Evolutionary conservation across 805 yeast species (phyloP).

Genomic region (Hanseniaspora nectarophila): DNA sequence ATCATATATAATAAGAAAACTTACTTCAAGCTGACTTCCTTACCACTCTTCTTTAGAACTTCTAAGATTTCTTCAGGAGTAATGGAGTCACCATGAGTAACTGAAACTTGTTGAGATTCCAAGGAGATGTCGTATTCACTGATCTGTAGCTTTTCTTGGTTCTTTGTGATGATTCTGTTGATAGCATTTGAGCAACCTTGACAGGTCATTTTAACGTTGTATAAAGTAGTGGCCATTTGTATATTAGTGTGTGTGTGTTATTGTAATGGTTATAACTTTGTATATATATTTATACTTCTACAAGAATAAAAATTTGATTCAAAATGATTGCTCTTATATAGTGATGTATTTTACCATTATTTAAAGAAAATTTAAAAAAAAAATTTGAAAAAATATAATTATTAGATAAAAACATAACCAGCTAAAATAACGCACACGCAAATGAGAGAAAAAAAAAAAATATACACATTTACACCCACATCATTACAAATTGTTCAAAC

Average conservation of each 20-base stretch:
- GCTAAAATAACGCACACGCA: too few relatives aligned
- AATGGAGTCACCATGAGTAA: slow-evolving; percentile 22
- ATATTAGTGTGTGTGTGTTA: slow-evolving; percentile 25
- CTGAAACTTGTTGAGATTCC: slow-evolving; percentile 72
- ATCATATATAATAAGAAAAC: background rate
- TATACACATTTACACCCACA: too few relatives aligned
- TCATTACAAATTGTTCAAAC: background rate
- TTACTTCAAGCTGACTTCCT: slow-evolving; percentile 3
- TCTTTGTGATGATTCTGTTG: slow-evolving; percentile 54
- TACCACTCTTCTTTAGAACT: slow-evolving; percentile 8
- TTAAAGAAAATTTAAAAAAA: too few relatives aligned
- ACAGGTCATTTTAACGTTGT: slow-evolving; percentile 75
- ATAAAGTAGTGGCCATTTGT: slow-evolving; percentile 52
- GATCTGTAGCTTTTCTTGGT: slow-evolving; percentile 58
- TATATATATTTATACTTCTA: background rate
- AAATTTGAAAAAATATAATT: too few relatives aligned
- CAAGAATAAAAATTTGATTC: background rate
- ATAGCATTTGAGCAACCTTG: slow-evolving; percentile 84
- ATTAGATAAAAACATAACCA: too few relatives aligned
- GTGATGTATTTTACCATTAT: too few relatives aligned
- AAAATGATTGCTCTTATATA: background rate
- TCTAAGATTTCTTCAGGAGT: background rate
- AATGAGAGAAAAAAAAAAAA: too few relatives aligned
- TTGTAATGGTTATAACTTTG: too few relatives aligned
- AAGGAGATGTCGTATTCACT: slow-evolving; percentile 51